Percentiles rank a stretch among this genome's conserved stretches.
Evolutionary conservation across 306 rosid genomes (phyloP).

Genomic region (Coriaria nepalensis): DNA sequence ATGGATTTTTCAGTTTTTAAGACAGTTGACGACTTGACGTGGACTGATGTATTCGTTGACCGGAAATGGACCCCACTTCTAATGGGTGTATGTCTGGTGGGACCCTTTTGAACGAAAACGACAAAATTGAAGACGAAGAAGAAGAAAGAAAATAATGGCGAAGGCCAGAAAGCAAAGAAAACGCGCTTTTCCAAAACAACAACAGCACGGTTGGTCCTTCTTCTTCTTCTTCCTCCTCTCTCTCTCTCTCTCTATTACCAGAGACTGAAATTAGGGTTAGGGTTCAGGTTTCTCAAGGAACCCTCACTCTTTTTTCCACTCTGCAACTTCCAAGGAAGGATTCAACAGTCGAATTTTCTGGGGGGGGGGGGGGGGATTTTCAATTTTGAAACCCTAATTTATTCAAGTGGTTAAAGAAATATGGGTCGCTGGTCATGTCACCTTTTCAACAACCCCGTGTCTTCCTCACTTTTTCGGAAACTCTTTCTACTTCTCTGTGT

Average conservation of each 20-base stretch:
- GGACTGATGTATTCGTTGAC: conserved; percentile 28
- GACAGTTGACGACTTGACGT: conserved; percentile 9
- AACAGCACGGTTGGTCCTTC: conserved; percentile 30
- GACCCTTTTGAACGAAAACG: conserved; percentile 10
- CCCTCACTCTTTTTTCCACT: conserved; percentile 19
- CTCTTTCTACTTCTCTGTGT: conserved; percentile 15
- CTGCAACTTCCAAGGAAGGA: conserved; percentile 16
- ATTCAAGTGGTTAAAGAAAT: conserved; percentile 19
- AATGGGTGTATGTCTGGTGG: conserved; percentile 12
- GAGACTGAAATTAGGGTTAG: conserved; percentile 42
- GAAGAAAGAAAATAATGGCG: not conserved
- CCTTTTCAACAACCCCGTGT: conserved; percentile 12
- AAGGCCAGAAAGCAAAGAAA: conserved; percentile 11
- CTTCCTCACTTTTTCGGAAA: conserved; percentile 10
- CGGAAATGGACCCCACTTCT: conserved; percentile 21
- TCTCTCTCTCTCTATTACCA: conserved; percentile 4
- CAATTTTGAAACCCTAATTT: conserved; percentile 8
- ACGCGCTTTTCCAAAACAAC: conserved; percentile 51
- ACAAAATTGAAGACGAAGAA: not conserved
- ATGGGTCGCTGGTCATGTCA: conserved; percentile 52
- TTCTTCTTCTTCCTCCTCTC: not conserved
- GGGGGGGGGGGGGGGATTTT: conserved; percentile 9
- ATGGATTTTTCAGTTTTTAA: not conserved
- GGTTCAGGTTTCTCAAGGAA: conserved; percentile 32
- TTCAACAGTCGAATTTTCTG: not conserved